These are phyloP conservation scores for Dioszegia crocea DNA, from an alignment of 768 basidiomycete genomes.

Conservation along the genomic window DNA sequence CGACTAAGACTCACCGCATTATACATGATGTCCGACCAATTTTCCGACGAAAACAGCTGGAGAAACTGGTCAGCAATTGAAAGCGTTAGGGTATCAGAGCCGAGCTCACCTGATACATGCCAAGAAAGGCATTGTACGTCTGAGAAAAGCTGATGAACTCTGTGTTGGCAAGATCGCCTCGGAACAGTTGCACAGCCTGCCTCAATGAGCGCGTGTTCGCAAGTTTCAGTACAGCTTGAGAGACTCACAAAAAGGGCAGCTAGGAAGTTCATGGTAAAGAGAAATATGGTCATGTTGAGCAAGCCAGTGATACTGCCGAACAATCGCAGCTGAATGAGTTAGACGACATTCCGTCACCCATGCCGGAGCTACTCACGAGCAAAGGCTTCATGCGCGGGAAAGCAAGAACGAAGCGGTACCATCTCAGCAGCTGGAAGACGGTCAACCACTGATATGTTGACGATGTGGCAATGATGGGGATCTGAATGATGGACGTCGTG, in stretches of 20 bases:
- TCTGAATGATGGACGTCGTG: slow-evolving; percentile 72
- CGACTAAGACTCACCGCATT: slow-evolving; percentile 15
- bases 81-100: not conserved
- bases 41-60: slow-evolving; percentile 85
- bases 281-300: slow-evolving; percentile 84
- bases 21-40: slow-evolving; percentile 56
- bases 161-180: slow-evolving; percentile 65
- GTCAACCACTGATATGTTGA: slow-evolving; percentile 81
- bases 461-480: slow-evolving; percentile 67
- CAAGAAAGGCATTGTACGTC: slow-evolving; percentile 78
- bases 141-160: slow-evolving; percentile 69
- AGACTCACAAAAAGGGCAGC: slow-evolving; percentile 69
- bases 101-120: slow-evolving; percentile 60
- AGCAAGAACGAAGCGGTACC: slow-evolving; percentile 86
- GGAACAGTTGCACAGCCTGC: slow-evolving; percentile 68
- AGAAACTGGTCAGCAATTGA: not conserved
- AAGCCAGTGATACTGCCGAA: slow-evolving; percentile 90
- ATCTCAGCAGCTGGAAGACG: slow-evolving; percentile 75
- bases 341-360: not conserved
- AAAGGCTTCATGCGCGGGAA: slow-evolving; percentile 86
- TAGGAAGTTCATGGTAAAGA: slow-evolving; percentile 79
- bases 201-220: not conserved
- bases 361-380: slow-evolving; percentile 57
- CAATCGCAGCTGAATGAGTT: slow-evolving; percentile 50
- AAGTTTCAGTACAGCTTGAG: too few relatives aligned